Evolutionary conservation across 1,284 basidiomycete genomes (phyloP), one percentile per base, ranked within the genome.

Genomic region (Trametes hirsuta): DNA sequence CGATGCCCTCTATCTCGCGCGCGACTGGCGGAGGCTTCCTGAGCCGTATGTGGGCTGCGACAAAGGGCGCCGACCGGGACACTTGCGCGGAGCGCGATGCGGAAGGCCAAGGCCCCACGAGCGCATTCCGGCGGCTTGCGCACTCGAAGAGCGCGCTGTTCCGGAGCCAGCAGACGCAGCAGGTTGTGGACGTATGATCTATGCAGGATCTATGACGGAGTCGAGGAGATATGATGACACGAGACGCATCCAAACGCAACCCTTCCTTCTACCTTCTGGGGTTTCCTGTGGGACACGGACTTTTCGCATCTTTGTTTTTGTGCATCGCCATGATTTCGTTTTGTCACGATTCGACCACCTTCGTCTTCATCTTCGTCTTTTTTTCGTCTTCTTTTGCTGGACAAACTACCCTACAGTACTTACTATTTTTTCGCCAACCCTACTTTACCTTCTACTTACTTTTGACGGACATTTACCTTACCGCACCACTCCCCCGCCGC

Each of bases 11-110:
- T 46, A 70, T 81, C 45, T 68, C 76, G 37, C 73, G 75, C 52
- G 61, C 64, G 15, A 58, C 59, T 14, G 66, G 76, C 52, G 77
- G 77, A 34, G 77, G 80, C 39, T 87, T 88, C 71, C 75, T 88
- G 47, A 86, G 84, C 64, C 79, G 86, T 35, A 86, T 88, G 84
- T 88, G 86, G 82, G 81, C 81, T 21, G 81, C 81, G 53, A 79
- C 76, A 45, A 82, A 82, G 66, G 71, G 74, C n/a, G 77, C 79
- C 62, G 71, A 75, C 52, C 73, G 75, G 65, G 74, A 77, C 50
- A 44, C 36, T 22, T 4, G 49, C 15, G 35, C 35, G 41, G 55
- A 57, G 22, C 71, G 73, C 63, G 61, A 66, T 55, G 48, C 65
- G 67, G 67, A 77, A 55, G 65, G 65, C 65, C 64, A 73, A 34